A percentile compares a stretch with the other conserved stretches of the same genome.
These are phyloP conservation scores for Przewalskia tangutica DNA, from an alignment of 257 asterid genomes.

Conservation along the genomic window DNA sequence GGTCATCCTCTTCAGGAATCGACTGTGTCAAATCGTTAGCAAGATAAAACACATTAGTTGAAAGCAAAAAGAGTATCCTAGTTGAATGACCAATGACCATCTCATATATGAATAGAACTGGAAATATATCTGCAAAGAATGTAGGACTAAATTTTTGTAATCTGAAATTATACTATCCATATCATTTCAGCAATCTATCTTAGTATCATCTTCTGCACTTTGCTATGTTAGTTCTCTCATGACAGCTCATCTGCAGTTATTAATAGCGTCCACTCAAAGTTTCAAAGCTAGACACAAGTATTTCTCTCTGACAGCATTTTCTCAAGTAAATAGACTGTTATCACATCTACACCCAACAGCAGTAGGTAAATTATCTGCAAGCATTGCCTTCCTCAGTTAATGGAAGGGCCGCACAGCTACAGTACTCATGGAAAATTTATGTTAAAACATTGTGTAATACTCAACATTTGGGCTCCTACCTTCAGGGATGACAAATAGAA, in stretches of 20 bases:
- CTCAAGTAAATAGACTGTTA: background rate
- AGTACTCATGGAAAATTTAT: background rate
- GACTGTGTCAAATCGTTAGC: slow-evolving; percentile 33
- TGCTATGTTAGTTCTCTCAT: background rate
- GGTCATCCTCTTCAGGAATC: slow-evolving; percentile 73
- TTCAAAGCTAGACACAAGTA: background rate
- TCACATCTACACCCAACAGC: background rate
- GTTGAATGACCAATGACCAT: background rate
- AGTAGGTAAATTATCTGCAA: background rate
- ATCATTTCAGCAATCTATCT: background rate
- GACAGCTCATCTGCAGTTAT: background rate
- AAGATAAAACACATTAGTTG: background rate
- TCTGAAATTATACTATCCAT: background rate
- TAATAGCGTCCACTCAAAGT: background rate
- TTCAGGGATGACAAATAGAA: background rate
- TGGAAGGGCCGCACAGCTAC: background rate
- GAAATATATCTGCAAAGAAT: background rate
- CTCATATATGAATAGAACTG: background rate
- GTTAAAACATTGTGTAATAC: background rate
- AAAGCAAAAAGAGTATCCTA: background rate
- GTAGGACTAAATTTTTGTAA: background rate
- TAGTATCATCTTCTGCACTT: background rate
- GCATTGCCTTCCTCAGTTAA: background rate
- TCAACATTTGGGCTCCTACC: background rate
- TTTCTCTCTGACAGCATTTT: background rate